These are phyloP conservation scores for Hanseniaspora taiwanica DNA, from an alignment of 805 yeast species.

Conservation along the genomic window DNA sequence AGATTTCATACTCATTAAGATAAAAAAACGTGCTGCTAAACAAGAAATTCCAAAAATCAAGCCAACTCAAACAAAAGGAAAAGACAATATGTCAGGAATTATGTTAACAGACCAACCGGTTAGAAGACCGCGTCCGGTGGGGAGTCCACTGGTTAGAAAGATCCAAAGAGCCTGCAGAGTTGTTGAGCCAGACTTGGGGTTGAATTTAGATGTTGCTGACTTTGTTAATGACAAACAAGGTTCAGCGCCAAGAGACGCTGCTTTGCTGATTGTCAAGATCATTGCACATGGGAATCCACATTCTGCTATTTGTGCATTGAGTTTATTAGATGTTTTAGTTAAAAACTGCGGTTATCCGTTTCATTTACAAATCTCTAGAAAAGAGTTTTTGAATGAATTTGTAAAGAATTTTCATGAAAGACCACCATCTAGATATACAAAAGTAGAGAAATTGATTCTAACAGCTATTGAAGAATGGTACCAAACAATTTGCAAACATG, in stretches of 20 bases:
- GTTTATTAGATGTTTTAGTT: slow-evolving; percentile 75
- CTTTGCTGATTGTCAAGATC: slow-evolving; percentile 67
- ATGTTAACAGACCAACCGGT: slow-evolving; percentile 23
- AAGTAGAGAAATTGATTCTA: slow-evolving; percentile 72
- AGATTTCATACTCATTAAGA: background rate
- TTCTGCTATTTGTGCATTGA: slow-evolving; percentile 70
- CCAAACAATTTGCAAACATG: slow-evolving; percentile 82
- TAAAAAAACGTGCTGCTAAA: too few species aligned
- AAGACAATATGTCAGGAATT: slow-evolving; percentile 12
- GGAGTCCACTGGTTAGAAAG: slow-evolving; percentile 28
- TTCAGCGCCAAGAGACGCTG: slow-evolving; percentile 82
- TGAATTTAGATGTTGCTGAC: slow-evolving; percentile 89
- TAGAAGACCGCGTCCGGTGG: slow-evolving; percentile 18
- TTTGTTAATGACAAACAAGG: slow-evolving; percentile 88
- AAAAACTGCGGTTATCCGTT: slow-evolving; percentile 97
- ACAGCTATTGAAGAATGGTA: slow-evolving; percentile 96
- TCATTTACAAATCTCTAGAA: slow-evolving; percentile 87
- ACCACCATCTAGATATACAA: slow-evolving; percentile 75
- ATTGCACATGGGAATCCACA: slow-evolving; percentile 69
- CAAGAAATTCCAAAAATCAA: background rate
- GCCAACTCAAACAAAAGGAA: background rate
- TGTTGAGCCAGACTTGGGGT: slow-evolving; percentile 78
- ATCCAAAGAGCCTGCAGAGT: slow-evolving; percentile 77
- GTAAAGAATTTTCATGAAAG: slow-evolving; percentile 90
- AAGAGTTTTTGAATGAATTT: slow-evolving; percentile 86